These are phyloP conservation scores for Clonostachys sp. DNA, from an alignment of 2,329 filamentous ascomycete genomes.

Conservation along the genomic window DNA sequence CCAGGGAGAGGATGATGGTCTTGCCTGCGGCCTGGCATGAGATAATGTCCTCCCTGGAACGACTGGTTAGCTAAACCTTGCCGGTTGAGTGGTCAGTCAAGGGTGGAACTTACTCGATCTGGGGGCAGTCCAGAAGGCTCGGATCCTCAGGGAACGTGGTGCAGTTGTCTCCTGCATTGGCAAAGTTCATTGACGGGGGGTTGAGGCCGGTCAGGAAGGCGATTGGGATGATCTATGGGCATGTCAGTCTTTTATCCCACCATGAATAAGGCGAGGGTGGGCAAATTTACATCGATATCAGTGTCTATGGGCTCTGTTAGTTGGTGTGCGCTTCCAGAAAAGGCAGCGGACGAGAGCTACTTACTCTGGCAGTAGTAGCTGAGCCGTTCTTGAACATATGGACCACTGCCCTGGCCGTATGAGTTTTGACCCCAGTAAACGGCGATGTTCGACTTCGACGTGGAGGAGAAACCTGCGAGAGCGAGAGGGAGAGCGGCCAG, in stretches of 20 bases:
- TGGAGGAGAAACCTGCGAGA: constrained; percentile 37
- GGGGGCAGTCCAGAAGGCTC: constrained; percentile 53
- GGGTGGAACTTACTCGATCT: constrained; percentile 51
- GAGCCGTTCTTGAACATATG: constrained; percentile 47
- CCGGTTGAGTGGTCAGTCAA: background rate
- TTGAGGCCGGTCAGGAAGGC: constrained; percentile 58
- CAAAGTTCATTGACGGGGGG: constrained; percentile 55
- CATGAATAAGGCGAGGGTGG: background rate
- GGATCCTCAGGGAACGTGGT: constrained; percentile 50
- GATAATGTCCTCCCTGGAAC: constrained; percentile 40
- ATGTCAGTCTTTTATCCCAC: constrained; percentile 18
- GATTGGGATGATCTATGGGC: constrained; percentile 48
- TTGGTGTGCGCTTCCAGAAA: background rate
- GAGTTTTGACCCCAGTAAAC: constrained; percentile 74
- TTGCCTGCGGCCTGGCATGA: constrained; percentile 61
- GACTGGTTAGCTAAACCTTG: background rate
- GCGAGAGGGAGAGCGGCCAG: constrained; percentile 18
- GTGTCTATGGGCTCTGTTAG: constrained; percentile 21
- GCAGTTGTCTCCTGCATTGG: constrained; percentile 59
- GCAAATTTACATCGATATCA: constrained; percentile 36
- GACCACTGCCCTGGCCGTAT: constrained; percentile 33
- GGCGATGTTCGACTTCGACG: constrained; percentile 48
- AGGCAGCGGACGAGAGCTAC: constrained; percentile 8
- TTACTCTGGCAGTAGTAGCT: constrained; percentile 55
- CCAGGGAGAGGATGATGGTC: constrained; percentile 68